phyloP scores from a whole-genome alignment of 1,284 basidiomycete species.

The Sporisorium iseilematis-ciliati region DNA sequence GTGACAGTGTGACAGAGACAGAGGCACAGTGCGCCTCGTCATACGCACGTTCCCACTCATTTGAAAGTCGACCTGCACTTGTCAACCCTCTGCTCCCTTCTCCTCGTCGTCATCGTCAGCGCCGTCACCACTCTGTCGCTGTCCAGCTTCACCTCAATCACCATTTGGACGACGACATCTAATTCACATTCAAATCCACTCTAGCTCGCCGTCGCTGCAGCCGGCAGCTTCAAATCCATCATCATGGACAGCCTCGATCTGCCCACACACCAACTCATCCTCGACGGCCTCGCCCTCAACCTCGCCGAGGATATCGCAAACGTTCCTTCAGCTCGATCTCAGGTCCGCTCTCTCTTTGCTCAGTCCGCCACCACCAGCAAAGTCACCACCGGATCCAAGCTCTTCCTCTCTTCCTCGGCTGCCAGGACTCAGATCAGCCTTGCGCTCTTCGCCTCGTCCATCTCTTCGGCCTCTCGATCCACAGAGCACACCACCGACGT shows the following conservation, averaged over 20 bases:
- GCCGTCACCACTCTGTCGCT: neutral
- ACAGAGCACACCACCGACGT: slow-evolving; percentile 54
- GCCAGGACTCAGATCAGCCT: slow-evolving; percentile 64
- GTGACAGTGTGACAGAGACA: neutral
- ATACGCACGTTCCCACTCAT: neutral
- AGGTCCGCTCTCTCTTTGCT: slow-evolving; percentile 37
- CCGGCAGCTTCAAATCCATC: neutral
- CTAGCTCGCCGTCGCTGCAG: neutral
- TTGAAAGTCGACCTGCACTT: neutral
- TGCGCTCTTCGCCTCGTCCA: slow-evolving; percentile 64
- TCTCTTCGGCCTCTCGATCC: slow-evolving; percentile 58
- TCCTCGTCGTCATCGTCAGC: slow-evolving; percentile 1
- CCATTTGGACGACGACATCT: neutral
- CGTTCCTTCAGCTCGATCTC: slow-evolving; percentile 48
- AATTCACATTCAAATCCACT: neutral
- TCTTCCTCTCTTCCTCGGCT: slow-evolving; percentile 49
- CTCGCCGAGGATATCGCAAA: slow-evolving; percentile 69
- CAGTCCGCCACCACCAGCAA: slow-evolving; percentile 50
- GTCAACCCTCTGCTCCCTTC: neutral
- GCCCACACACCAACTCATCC: slow-evolving; percentile 83
- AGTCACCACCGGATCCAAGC: slow-evolving; percentile 35
- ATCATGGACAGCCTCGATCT: slow-evolving; percentile 71
- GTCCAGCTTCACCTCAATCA: neutral
- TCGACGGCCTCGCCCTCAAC: slow-evolving; percentile 82
- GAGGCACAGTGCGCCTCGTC: neutral